phyloP scores from a whole-genome alignment of 148 eudicot genomes.

The Vaccinium vitisidaea region DNA sequence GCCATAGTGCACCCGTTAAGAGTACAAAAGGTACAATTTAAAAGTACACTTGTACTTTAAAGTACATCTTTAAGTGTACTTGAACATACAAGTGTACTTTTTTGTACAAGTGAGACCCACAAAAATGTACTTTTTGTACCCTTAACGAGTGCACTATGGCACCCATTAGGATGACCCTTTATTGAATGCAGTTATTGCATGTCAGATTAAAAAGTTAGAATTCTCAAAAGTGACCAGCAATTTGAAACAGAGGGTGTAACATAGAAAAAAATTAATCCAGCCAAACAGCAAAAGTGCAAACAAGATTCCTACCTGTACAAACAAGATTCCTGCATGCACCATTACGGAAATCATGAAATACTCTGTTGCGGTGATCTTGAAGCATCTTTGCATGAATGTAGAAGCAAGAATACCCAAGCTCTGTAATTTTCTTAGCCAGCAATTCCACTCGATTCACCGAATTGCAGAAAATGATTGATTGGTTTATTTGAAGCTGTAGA shows the following conservation, averaged over 20 bases:
- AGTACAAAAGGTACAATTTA: no score
- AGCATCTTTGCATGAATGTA: conserved; percentile 97
- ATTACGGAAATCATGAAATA: conserved; percentile 89
- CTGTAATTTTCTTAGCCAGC: conserved; percentile 87
- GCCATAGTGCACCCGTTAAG: no score
- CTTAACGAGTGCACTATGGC: no score
- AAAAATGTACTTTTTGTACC: no score
- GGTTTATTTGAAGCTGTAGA: conserved; percentile 92
- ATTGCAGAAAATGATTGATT: conserved; percentile 90
- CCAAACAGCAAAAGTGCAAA: not conserved
- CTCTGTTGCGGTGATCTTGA: conserved; percentile 92
- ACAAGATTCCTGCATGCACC: conserved; percentile 97
- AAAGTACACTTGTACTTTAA: no score
- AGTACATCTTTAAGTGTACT: no score
- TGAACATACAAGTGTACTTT: no score
- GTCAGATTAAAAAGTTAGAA: no score
- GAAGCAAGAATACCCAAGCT: conserved; percentile 92
- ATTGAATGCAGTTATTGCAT: no score
- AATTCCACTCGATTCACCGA: conserved; percentile 92
- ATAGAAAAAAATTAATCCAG: not conserved
- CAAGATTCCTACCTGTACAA: conserved; percentile 80
- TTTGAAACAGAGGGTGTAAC: not conserved
- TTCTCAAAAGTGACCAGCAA: no score
- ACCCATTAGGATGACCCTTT: no score
- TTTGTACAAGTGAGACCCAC: no score